Conservation (phyloP, 2,329 filamentous ascomycete genomes). For the Ophiocordyceps camponoti-rufipedis region DNA sequence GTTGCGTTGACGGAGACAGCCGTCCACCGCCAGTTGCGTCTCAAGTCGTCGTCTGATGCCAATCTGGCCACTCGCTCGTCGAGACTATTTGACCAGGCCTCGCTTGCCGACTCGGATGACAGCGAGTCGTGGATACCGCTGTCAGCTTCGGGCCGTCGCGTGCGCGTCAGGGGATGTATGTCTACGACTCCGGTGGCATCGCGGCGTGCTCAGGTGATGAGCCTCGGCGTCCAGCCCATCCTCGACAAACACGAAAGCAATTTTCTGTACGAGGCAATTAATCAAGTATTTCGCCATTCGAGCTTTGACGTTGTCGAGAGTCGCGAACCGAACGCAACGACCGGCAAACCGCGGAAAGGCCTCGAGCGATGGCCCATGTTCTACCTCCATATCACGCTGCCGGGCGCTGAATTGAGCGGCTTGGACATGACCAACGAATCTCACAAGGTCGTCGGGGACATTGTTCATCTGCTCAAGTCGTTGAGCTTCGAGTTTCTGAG, state of each 20-base stretch:
- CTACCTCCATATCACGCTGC: constrained; percentile 46
- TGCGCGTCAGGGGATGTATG: constrained; percentile 53
- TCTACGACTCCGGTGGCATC: constrained; percentile 52
- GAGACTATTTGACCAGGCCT: constrained; percentile 46
- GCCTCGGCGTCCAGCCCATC: constrained; percentile 54
- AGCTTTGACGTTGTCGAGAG: constrained; percentile 51
- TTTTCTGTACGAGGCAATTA: constrained; percentile 59
- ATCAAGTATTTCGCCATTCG: constrained; percentile 57
- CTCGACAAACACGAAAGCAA: constrained; percentile 35
- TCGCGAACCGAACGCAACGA: constrained; percentile 21
- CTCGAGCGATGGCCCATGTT: constrained; percentile 84
- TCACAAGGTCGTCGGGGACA: constrained; percentile 26
- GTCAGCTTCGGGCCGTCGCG: constrained; percentile 41
- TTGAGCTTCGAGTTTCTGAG: constrained; percentile 60
- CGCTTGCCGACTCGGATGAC: constrained; percentile 35
- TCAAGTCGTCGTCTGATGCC: constrained; percentile 12
- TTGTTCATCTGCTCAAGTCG: constrained; percentile 44
- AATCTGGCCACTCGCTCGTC: constrained; percentile 12
- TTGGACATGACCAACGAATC: constrained; percentile 23
- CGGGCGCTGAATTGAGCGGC: constrained; percentile 14
- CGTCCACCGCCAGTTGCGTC: constrained; percentile 16
- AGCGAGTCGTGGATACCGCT: constrained; percentile 49
- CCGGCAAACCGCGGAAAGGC: constrained; percentile 37
- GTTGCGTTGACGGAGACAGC: constrained; percentile 38
- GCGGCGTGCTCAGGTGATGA: constrained; percentile 63